Evolutionary conservation across 768 basidiomycete genomes (phyloP).

Genomic region (Hygrophoropsis aurantiaca): DNA sequence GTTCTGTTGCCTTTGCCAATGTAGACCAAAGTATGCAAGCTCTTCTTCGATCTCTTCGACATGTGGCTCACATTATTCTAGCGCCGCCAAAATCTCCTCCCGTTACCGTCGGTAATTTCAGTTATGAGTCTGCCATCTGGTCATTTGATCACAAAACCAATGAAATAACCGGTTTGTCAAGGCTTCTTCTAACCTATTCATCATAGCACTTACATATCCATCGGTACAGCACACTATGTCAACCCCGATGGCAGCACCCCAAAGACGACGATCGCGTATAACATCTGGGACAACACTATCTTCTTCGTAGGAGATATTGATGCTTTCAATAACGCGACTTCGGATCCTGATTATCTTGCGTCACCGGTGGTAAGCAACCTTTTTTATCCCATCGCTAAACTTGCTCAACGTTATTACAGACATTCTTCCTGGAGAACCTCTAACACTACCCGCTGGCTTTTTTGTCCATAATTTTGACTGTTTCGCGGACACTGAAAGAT

Average conservation of each 20-base stretch:
- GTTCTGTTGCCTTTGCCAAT: constrained; percentile 35
- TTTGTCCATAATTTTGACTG: too few species aligned
- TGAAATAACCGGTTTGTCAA: constrained; percentile 38
- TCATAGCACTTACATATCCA: neutral
- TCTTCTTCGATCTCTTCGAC: neutral
- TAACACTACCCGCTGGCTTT: too few species aligned
- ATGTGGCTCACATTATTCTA: constrained; percentile 8
- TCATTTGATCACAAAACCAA: constrained; percentile 34
- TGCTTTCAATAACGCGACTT: constrained; percentile 35
- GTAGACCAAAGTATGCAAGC: constrained; percentile 34
- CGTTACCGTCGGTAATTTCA: constrained; percentile 12
- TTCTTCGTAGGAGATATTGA: constrained; percentile 45
- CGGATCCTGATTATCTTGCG: constrained; percentile 8
- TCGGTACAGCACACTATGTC: constrained; percentile 40
- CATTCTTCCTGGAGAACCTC: constrained; percentile 4
- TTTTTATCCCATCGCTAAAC: too few species aligned
- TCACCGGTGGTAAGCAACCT: constrained; percentile 32
- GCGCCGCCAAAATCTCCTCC: constrained; percentile 35
- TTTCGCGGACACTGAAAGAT: too few species aligned
- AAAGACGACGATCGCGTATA: constrained; percentile 38
- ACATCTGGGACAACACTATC: constrained; percentile 37
- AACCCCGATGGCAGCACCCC: constrained; percentile 43
- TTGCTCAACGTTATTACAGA: constrained; percentile 2
- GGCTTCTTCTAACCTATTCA: neutral
- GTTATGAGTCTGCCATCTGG: constrained; percentile 51